phyloP scores from a whole-genome alignment of 2,329 filamentous ascomycete species.

The Colletotrichum costaricense region DNA sequence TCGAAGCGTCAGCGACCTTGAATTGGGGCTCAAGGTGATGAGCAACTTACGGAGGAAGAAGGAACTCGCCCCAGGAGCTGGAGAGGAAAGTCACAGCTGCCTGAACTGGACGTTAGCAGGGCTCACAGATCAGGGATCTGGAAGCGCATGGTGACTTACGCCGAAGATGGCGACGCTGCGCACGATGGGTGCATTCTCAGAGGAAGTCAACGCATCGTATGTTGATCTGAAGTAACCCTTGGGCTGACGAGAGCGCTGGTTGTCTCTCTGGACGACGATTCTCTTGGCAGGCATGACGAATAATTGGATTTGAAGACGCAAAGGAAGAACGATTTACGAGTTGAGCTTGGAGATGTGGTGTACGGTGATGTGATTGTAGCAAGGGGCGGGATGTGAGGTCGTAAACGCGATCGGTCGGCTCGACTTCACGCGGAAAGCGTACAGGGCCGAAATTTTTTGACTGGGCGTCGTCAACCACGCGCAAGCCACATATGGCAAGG shows the following conservation, averaged over 20 bases:
- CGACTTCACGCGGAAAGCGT: not conserved
- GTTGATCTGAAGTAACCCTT: slow-evolving; percentile 67
- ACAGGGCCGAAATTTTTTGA: slow-evolving; percentile 28
- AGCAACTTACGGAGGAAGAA: slow-evolving; percentile 70
- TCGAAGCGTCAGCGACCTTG: not conserved
- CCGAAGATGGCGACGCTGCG: slow-evolving; percentile 76
- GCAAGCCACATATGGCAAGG: not conserved
- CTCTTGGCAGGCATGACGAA: slow-evolving; percentile 72
- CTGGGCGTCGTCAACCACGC: slow-evolving; percentile 8
- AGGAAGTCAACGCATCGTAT: slow-evolving; percentile 71
- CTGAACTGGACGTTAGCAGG: slow-evolving; percentile 49
- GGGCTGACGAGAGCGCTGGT: slow-evolving; percentile 53
- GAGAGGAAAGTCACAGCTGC: slow-evolving; percentile 74
- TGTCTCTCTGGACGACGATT: slow-evolving; percentile 62
- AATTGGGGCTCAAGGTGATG: not conserved
- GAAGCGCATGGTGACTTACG: slow-evolving; percentile 57
- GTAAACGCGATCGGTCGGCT: not conserved
- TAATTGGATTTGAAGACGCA: slow-evolving; percentile 11
- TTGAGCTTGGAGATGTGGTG: not conserved
- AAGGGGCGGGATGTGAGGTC: slow-evolving; percentile 9
- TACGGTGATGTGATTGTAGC: not conserved
- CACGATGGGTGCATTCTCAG: slow-evolving; percentile 77
- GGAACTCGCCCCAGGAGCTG: slow-evolving; percentile 74
- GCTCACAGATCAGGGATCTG: not conserved
- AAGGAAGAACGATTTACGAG: not conserved